These are phyloP conservation scores for Mycosarcoma maydis DNA, from an alignment of 1,284 basidiomycete genomes.

Conservation along the genomic window DNA sequence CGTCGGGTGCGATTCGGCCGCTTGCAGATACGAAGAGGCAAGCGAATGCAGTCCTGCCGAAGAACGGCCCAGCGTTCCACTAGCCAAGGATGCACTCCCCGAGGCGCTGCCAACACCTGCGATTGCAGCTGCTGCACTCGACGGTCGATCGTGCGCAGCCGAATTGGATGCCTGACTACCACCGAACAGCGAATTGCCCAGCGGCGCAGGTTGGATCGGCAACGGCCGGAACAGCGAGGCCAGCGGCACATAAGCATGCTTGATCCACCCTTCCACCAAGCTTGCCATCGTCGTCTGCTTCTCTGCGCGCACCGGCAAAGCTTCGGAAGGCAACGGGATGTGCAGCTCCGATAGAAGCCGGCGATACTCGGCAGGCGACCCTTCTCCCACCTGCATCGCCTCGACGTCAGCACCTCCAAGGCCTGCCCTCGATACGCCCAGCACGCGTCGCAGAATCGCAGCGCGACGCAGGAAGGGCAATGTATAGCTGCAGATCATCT, in stretches of 20 bases:
- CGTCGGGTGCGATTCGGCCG: slow-evolving; percentile 68
- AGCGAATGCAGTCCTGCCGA: slow-evolving; percentile 30
- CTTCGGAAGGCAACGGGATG: slow-evolving; percentile 56
- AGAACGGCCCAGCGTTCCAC: slow-evolving; percentile 22
- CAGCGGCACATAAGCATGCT: slow-evolving; percentile 63
- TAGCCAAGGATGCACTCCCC: slow-evolving; percentile 25
- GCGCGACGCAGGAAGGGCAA: slow-evolving; percentile 92
- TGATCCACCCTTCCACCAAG: slow-evolving; percentile 66
- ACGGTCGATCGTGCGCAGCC: slow-evolving; percentile 23
- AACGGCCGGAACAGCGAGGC: slow-evolving; percentile 64
- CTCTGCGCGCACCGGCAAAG: slow-evolving; percentile 55
- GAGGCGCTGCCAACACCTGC: slow-evolving; percentile 18
- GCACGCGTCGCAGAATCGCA: slow-evolving; percentile 82
- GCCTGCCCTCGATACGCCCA: slow-evolving; percentile 62
- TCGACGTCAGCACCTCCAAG: neutral
- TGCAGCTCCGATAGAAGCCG: slow-evolving; percentile 50
- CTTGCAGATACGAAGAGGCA: slow-evolving; percentile 43
- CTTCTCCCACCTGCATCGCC: slow-evolving; percentile 18
- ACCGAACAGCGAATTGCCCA: slow-evolving; percentile 26
- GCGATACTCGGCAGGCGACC: slow-evolving; percentile 53
- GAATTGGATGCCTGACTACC: slow-evolving; percentile 7
- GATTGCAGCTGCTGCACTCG: slow-evolving; percentile 14
- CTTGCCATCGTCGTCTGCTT: slow-evolving; percentile 62
- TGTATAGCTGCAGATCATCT: slow-evolving; percentile 86
- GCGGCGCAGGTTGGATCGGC: slow-evolving; percentile 55